Base-by-base conservation (phyloP, 2,329 filamentous ascomycete species). In the Huntiella abstrusa region DNA sequence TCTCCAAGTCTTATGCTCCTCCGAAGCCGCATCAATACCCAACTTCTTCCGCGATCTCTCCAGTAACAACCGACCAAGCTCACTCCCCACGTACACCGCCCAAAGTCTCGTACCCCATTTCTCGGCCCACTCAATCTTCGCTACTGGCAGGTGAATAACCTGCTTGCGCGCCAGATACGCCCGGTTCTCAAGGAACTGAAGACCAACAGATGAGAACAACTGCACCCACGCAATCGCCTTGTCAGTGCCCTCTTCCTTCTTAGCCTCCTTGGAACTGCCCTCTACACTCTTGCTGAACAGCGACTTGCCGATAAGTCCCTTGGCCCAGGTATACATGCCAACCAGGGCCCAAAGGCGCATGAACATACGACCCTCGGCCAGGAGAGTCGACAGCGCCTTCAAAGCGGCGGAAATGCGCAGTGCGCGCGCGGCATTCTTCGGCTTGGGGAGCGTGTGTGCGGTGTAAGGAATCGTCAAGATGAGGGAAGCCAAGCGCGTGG, bases 141-240 rank as follows among this genome's bases (percentile, higher is more conserved):
- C 67, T 11, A 69, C 65, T 4, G 62, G 61, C 62, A 73, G 69
- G 12, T 63, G 67, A 43, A 94, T 58, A 3, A 92, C 72, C 15
- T 80, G 78, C 59, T 86, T 86, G 50, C 68, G 67, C 3, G 77
- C 70, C 34, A 96, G 70, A 64, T 81, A 93, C 12, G 81, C 81
- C 35, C 72, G 70, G 62, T 94, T 95, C 66, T 98, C 91, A 36
- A 88, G 68, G 1, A 73, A 63, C 62, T 95, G 86, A 65, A 82
- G 93, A 7, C 65, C 58, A 7, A 80, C 62, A 59, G 82, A 81
- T 8, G 75, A 68, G 8, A 69, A 52, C 15, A 94, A 73, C 59
- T 91, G 82, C 5, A 71, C 64, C 60, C 76, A 79, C 16, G 74
- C 73, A 40, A 94, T 63, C 33, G 59, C 53, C 6, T 57, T 58